Conservation (phyloP, 441 rosid species). For the Erodium chrysanthum region DNA sequence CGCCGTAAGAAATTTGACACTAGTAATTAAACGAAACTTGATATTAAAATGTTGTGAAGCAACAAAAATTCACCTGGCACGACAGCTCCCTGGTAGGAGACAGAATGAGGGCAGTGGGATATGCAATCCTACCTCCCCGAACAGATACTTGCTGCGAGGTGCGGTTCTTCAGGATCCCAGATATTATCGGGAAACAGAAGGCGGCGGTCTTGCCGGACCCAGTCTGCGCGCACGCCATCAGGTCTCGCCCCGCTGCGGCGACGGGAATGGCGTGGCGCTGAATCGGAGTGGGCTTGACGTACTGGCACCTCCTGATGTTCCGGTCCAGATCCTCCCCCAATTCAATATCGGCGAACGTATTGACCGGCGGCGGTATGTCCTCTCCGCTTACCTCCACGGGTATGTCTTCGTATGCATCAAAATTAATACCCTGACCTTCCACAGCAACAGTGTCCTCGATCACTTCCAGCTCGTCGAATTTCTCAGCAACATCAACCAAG, state of each 20-base stretch:
- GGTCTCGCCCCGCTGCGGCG: conserved; percentile 37
- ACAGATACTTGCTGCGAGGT: conserved; percentile 8
- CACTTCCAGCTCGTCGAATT: conserved; percentile 26
- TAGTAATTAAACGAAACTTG: not conserved
- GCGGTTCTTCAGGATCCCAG: conserved; percentile 23
- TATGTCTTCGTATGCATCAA: conserved; percentile 37
- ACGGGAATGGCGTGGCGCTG: conserved; percentile 53
- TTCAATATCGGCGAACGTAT: conserved; percentile 30
- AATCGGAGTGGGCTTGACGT: conserved; percentile 41
- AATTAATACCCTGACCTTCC: conserved; percentile 20
- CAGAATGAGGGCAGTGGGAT: conserved; percentile 35
- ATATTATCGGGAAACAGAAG: conserved; percentile 41
- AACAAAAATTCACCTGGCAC: conserved; percentile 30
- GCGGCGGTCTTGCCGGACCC: conserved; percentile 53
- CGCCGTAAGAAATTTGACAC: not conserved
- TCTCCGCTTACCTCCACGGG: conserved; percentile 37
- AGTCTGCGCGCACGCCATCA: conserved; percentile 56
- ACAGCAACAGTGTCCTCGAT: conserved; percentile 3
- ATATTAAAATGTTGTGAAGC: too few relatives aligned
- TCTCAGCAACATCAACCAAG: conserved; percentile 9
- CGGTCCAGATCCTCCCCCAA: conserved; percentile 25
- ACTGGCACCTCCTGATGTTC: conserved; percentile 36
- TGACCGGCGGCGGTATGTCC: conserved; percentile 28
- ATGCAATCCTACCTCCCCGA: conserved; percentile 19
- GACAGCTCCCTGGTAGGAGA: conserved; percentile 53